Evolutionary conservation across 768 basidiomycete genomes (phyloP).

Genomic region (Termitomyces eurrhizus): DNA sequence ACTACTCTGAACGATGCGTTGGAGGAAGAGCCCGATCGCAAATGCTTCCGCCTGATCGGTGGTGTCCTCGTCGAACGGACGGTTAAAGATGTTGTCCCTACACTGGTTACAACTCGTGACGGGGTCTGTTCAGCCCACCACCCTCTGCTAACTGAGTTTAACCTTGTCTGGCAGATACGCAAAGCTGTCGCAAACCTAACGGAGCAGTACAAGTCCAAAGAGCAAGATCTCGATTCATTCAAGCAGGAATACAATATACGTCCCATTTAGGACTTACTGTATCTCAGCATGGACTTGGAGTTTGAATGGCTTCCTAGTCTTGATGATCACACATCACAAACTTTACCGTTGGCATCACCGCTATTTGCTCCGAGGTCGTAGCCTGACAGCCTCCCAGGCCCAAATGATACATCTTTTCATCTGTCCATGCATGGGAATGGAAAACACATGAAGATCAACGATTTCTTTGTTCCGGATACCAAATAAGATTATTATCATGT

Average conservation of each 20-base stretch:
- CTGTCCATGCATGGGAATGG: not conserved
- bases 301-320: not conserved
- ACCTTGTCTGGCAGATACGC: constrained; percentile 55
- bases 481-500: not conserved
- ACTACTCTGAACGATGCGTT: constrained; percentile 81
- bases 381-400: not conserved
- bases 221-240: constrained; percentile 77
- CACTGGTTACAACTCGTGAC: constrained; percentile 83
- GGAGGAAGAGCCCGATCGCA: constrained; percentile 80
- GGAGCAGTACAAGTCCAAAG: constrained; percentile 87
- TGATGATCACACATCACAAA: not conserved
- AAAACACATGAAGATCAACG: not conserved
- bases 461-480: not conserved
- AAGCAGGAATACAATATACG: constrained; percentile 77
- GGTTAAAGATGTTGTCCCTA: constrained; percentile 91
- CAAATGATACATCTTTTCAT: constrained; percentile 1
- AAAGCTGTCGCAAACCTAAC: constrained; percentile 74
- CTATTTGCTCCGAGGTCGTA: not conserved
- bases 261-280: constrained; percentile 32
- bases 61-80: constrained; percentile 95
- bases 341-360: not conserved
- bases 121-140: constrained; percentile 51
- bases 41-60: constrained; percentile 95
- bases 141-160: constrained; percentile 11
- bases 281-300: not conserved